Conservation (phyloP, 2,329 filamentous ascomycete genomes). For the Grosmannia huntii region DNA sequence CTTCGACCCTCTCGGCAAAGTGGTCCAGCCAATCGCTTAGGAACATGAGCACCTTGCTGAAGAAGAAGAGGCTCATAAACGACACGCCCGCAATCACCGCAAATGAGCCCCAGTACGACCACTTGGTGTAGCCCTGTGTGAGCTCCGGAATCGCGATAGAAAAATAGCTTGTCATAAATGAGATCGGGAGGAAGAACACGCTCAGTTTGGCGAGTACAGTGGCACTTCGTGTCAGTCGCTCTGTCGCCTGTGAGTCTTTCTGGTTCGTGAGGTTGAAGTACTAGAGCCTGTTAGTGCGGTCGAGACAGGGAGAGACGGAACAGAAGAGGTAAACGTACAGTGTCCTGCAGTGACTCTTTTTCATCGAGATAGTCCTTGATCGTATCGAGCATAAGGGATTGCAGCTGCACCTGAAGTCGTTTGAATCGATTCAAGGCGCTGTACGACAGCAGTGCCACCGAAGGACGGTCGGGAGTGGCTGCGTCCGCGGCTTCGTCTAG, state of each 20-base stretch:
- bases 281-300: slow-evolving; percentile 22
- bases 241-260: slow-evolving; percentile 60
- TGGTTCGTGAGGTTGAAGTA: slow-evolving; percentile 70
- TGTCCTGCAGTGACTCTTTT: slow-evolving; percentile 55
- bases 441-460: slow-evolving; percentile 21
- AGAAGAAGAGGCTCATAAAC: slow-evolving; percentile 43
- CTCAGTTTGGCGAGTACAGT: slow-evolving; percentile 62
- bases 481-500: slow-evolving; percentile 10
- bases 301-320: too few relatives aligned
- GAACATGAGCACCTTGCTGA: slow-evolving; percentile 31
- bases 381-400: slow-evolving; percentile 47
- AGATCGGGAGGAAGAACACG: slow-evolving; percentile 64
- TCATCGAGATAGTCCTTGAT: slow-evolving; percentile 53
- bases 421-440: slow-evolving; percentile 45
- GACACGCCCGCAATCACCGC: slow-evolving; percentile 48
- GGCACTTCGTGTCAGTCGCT: slow-evolving; percentile 57
- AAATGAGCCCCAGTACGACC: slow-evolving; percentile 57
- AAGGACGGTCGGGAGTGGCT: slow-evolving; percentile 1
- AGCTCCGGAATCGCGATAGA: slow-evolving; percentile 49
- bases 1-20: background rate
- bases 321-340: slow-evolving; percentile 28
- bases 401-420: slow-evolving; percentile 43
- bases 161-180: slow-evolving; percentile 64
- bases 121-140: slow-evolving; percentile 42
- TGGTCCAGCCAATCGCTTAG: slow-evolving; percentile 31